Evolutionary conservation across 148 eudicot genomes (phyloP).

Genomic region (Camellia sinensis): DNA sequence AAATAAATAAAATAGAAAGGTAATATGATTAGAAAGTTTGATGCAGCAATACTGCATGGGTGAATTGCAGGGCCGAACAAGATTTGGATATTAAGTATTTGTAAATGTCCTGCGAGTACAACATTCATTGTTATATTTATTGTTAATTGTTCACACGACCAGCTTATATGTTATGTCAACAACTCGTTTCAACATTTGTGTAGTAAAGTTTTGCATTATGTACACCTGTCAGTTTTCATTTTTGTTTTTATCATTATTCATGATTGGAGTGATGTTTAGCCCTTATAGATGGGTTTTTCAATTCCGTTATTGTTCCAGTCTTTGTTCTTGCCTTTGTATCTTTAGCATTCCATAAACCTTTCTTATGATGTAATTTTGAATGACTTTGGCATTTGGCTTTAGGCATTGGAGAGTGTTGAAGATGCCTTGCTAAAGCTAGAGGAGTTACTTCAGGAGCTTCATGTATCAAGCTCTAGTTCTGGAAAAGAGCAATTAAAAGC

Average conservation of each 20-base stretch:
- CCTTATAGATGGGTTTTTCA: neutral
- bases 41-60: neutral
- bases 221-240: neutral
- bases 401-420: slow-evolving; percentile 96
- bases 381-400: slow-evolving; percentile 20
- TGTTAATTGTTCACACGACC: neutral
- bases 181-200: too few species aligned
- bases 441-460: slow-evolving; percentile 88
- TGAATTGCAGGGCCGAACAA: neutral
- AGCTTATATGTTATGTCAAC: too few species aligned
- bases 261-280: neutral
- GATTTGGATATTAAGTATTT: neutral
- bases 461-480: slow-evolving; percentile 81
- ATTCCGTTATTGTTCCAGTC: neutral
- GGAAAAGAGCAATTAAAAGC: slow-evolving; percentile 95
- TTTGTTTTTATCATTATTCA: neutral
- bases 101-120: neutral
- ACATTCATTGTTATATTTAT: neutral
- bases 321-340: neutral
- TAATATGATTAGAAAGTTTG: neutral
- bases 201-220: neutral
- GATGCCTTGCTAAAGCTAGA: slow-evolving; percentile 82
- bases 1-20: neutral
- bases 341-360: slow-evolving; percentile 12
- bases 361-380: slow-evolving; percentile 7